phyloP scores from a whole-genome alignment of 768 basidiomycete genomes.

The Boletus pseudo-olivaceus region DNA sequence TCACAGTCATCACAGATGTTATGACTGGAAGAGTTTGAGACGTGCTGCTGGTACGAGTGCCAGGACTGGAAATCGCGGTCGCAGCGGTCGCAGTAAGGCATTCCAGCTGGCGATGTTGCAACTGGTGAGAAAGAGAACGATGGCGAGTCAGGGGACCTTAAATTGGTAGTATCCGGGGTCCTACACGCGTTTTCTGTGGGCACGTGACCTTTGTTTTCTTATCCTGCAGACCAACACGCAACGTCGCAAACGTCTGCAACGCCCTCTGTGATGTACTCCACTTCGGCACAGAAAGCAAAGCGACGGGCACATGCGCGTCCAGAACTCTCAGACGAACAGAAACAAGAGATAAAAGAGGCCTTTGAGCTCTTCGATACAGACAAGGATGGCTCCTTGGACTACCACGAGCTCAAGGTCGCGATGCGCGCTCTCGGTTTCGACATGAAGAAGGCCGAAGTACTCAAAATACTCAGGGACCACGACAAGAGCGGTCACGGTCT shows the following conservation, averaged over 20 bases:
- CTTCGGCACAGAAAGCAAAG: conserved; percentile 69
- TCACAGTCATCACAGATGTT: conserved; percentile 45
- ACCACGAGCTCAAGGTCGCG: conserved; percentile 98
- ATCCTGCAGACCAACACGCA: background rate
- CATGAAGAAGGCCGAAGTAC: conserved; percentile 95
- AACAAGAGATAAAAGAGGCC: conserved; percentile 96
- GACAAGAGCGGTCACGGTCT: conserved; percentile 78
- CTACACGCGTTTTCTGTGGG: conserved; percentile 21
- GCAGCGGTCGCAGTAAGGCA: conserved; percentile 40
- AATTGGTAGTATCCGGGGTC: conserved; percentile 21
- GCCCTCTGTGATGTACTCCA: conserved; percentile 45
- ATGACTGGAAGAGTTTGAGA: conserved; percentile 36
- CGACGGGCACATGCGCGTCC: conserved; percentile 72
- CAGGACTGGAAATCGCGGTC: conserved; percentile 33
- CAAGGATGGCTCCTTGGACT: conserved; percentile 94
- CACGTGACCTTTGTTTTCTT: conserved; percentile 24
- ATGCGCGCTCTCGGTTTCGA: conserved; percentile 98
- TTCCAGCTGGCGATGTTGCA: conserved; percentile 2
- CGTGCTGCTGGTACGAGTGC: conserved; percentile 35
- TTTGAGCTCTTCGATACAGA: conserved; percentile 99
- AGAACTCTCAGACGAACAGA: conserved; percentile 84
- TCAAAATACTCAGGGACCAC: conserved; percentile 90
- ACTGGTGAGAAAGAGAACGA: too few species aligned
- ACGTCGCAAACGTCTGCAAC: background rate
- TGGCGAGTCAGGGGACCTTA: too few species aligned